These are phyloP conservation scores for Taphrina deformans DNA, from an alignment of 1,139 yeast genomes.

Conservation along the genomic window DNA sequence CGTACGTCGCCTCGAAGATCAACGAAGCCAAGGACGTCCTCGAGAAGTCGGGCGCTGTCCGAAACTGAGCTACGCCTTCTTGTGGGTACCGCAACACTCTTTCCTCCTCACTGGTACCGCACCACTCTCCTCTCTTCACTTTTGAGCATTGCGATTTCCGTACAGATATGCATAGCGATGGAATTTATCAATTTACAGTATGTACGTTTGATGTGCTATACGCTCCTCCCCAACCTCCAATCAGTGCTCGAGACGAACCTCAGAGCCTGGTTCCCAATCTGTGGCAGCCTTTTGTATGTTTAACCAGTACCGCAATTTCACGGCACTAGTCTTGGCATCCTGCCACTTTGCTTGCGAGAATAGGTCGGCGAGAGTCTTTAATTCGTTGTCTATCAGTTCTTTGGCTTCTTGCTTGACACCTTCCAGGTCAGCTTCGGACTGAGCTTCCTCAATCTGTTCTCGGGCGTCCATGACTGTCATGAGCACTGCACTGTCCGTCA, in stretches of 20 bases:
- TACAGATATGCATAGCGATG: neutral
- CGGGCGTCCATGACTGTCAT: conserved; percentile 79
- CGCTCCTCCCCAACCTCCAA: too few species aligned
- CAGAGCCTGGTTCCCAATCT: conserved; percentile 48
- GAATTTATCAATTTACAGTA: neutral
- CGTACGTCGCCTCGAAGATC: conserved; percentile 91
- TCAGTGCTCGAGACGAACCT: conserved; percentile 3
- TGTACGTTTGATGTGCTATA: neutral
- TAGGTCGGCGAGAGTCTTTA: conserved; percentile 47
- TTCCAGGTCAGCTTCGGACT: conserved; percentile 58
- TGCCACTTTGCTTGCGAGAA: conserved; percentile 53
- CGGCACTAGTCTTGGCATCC: conserved; percentile 63
- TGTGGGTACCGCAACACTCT: neutral
- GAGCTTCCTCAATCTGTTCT: conserved; percentile 68
- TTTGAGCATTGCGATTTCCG: neutral
- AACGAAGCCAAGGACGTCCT: conserved; percentile 95
- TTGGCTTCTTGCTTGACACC: conserved; percentile 59
- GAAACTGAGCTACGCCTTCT: neutral
- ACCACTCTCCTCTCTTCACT: neutral
- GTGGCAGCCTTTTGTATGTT: conserved; percentile 71
- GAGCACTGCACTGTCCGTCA: conserved; percentile 47
- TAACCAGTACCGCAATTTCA: conserved; percentile 78
- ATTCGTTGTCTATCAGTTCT: conserved; percentile 52
- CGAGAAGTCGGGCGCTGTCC: conserved; percentile 53
- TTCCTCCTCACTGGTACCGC: too few species aligned